Evolutionary conservation across 1,284 basidiomycete genomes (phyloP).

Genomic region (Afroboletus lepidellus): DNA sequence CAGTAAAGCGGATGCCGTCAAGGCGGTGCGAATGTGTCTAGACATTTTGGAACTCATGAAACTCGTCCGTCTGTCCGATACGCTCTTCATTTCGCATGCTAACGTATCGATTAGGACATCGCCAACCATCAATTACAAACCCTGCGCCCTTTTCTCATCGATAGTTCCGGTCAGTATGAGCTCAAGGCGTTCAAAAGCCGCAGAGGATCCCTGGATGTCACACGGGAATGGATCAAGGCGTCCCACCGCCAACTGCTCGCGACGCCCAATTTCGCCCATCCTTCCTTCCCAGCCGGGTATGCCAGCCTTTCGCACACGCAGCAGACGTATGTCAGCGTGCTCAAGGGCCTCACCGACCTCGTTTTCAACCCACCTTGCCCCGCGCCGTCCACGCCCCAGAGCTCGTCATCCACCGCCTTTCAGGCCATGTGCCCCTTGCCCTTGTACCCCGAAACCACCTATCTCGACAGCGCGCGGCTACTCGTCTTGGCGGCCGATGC

Average conservation of each 20-base stretch:
- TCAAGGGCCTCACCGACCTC: slow-evolving; percentile 69
- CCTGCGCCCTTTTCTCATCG: slow-evolving; percentile 80
- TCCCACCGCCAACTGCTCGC: slow-evolving; percentile 41
- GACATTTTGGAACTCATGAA: slow-evolving; percentile 95
- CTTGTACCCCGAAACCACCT: slow-evolving; percentile 77
- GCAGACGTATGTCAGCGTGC: slow-evolving; percentile 54
- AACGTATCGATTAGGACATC: slow-evolving; percentile 65
- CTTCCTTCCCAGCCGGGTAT: slow-evolving; percentile 43
- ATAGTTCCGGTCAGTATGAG: slow-evolving; percentile 81
- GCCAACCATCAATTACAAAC: slow-evolving; percentile 93
- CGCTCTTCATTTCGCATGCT: slow-evolving; percentile 14
- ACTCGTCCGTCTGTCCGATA: slow-evolving; percentile 57
- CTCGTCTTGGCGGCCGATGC: slow-evolving; percentile 70
- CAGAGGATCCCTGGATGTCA: slow-evolving; percentile 53
- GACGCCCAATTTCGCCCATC: slow-evolving; percentile 41
- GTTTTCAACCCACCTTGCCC: slow-evolving; percentile 60
- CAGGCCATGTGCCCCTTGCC: slow-evolving; percentile 39
- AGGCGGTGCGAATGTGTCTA: slow-evolving; percentile 81
- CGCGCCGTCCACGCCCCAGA: slow-evolving; percentile 27
- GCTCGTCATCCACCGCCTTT: slow-evolving; percentile 32
- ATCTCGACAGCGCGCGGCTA: slow-evolving; percentile 79
- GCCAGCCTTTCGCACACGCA: slow-evolving; percentile 46
- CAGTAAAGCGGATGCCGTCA: slow-evolving; percentile 65
- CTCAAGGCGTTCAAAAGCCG: slow-evolving; percentile 71
- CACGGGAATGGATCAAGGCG: slow-evolving; percentile 62